Base-by-base conservation (phyloP, 768 basidiomycete species). In the Tricholoma terreum region DNA sequence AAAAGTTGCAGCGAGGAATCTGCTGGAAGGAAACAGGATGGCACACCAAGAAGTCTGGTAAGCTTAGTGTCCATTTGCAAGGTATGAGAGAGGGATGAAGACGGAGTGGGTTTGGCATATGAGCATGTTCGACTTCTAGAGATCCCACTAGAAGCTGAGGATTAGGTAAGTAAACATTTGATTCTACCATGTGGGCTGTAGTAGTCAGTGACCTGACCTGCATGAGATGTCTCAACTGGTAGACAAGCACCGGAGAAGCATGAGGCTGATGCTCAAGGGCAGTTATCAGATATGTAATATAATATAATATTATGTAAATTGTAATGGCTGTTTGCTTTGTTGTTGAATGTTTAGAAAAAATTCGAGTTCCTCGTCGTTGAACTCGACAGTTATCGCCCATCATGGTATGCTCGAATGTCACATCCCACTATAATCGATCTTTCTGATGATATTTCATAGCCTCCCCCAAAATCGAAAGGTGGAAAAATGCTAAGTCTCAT, bases 401-500 rank as follows among this genome's bases (percentile, higher is more conserved):
- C 80, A 87, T 87, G 85, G 85, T 86, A 54, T 65, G 74, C 52
- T 38, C 31, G 17, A 31, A 35, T 35, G 34, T 10, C 9, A 35
- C n/a, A 15, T 31, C 14, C 8, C n/a, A 27, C 2, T 49, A 14
- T 6, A 45, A 31, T 30, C 9, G 8, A 31, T 31, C 9, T 3
- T 21, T 30, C 9, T 54, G 52, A 57, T 57, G 35, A 42, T n/a
- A 63, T 61, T 24, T 50, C 38, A n/a, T 69, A 93, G 92, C 89
- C 91, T 80, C 92, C 94, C 62, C 94, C 94, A 59, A 97, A 97
- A 80, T 92, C 94, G 45, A 95, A 96, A 79, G 94, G 94, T 70
- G 94, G 95, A 72, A 94, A 95, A 82, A 97, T 99, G 94, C 87
- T 96, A 71, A 77, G 87, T 72, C 88, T 98, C 77, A 85, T 99